A percentile compares a stretch with the other conserved stretches of the same genome.
Conservation (phyloP, 2,329 filamentous ascomycete genomes). For the Xylariaceae sp. region DNA sequence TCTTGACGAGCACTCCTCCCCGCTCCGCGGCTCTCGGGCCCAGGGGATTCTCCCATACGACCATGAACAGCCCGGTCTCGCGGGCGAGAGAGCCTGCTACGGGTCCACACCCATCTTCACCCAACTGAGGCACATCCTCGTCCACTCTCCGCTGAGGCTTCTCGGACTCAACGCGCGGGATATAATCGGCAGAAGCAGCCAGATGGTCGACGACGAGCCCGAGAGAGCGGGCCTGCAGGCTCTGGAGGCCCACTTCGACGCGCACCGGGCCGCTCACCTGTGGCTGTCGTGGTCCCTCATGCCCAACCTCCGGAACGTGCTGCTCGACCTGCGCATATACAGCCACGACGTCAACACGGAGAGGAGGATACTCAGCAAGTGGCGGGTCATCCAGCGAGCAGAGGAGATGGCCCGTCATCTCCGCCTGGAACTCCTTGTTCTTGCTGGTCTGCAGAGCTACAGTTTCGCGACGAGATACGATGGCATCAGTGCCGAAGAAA, state of each 20-base stretch:
- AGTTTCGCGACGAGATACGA: constrained; percentile 10
- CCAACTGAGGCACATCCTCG: constrained; percentile 13
- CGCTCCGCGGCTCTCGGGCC: constrained; percentile 8
- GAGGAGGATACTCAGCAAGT: constrained; percentile 12
- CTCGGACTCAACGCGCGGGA: constrained; percentile 4
- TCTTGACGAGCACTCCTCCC: constrained; percentile 7
- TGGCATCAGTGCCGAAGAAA: constrained; percentile 4
- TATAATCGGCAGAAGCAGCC: constrained; percentile 1
- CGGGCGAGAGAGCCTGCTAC: constrained; percentile 3
- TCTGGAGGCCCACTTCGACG: constrained; percentile 11
- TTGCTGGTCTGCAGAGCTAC: constrained; percentile 21
- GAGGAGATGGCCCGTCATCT: constrained; percentile 16
- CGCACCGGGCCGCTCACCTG: constrained; percentile 14
- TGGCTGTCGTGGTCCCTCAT: constrained; percentile 20
- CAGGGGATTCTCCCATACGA: constrained; percentile 18
- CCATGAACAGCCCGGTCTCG: constrained; percentile 8
- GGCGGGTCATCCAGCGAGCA: constrained; percentile 11
- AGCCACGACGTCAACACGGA: constrained; percentile 17
- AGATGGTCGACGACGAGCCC: neutral
- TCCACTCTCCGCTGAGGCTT: constrained; percentile 16
- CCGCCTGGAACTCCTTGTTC: constrained; percentile 14
- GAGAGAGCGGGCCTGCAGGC: constrained; percentile 2
- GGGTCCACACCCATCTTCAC: constrained; percentile 6
- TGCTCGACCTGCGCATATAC: constrained; percentile 19
- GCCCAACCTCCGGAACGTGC: constrained; percentile 17